These are phyloP conservation scores for Saccharomyces hybrid DNA, from an alignment of 1,139 yeast genomes.

Conservation along the genomic window DNA sequence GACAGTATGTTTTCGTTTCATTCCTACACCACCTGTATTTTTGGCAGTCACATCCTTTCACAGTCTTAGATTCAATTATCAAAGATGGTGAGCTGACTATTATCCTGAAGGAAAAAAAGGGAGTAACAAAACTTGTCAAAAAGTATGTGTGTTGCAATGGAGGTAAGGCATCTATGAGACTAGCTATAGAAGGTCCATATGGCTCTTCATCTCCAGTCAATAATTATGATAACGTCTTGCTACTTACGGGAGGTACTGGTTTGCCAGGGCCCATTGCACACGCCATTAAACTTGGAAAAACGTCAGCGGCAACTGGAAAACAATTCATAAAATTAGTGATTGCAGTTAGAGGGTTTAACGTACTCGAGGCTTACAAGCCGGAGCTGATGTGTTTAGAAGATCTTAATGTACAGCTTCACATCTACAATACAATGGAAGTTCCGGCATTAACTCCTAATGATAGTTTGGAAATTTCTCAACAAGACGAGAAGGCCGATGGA, in stretches of 20 bases:
- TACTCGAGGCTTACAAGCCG: slow-evolving; percentile 2
- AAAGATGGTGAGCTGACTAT: slow-evolving; percentile 34
- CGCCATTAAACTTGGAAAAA: slow-evolving; percentile 10
- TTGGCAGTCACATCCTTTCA: slow-evolving; percentile 72
- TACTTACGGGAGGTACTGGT: slow-evolving; percentile 71
- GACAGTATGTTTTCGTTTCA: slow-evolving; percentile 27
- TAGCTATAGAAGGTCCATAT: slow-evolving; percentile 59
- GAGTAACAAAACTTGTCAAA: slow-evolving; percentile 36
- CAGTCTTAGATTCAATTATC: slow-evolving; percentile 36
- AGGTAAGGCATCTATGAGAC: slow-evolving; percentile 27
- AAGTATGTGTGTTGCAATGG: slow-evolving; percentile 20
- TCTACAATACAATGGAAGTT: not conserved
- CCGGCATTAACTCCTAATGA: not conserved
- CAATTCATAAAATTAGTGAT: slow-evolving; percentile 2
- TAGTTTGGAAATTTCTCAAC: not conserved
- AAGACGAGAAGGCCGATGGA: not conserved
- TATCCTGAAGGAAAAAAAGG: slow-evolving; percentile 42
- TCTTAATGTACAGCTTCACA: slow-evolving; percentile 14
- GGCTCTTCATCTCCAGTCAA: slow-evolving; percentile 30
- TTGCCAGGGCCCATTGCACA: slow-evolving; percentile 49
- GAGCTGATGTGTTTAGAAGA: slow-evolving; percentile 31
- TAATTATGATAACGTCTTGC: slow-evolving; percentile 43
- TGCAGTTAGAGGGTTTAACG: slow-evolving; percentile 2
- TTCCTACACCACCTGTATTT: slow-evolving; percentile 36
- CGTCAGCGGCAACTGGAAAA: not conserved